Base-by-base conservation (phyloP, 192 early-diverging fungal genomes). In the Podila verticillata region DNA sequence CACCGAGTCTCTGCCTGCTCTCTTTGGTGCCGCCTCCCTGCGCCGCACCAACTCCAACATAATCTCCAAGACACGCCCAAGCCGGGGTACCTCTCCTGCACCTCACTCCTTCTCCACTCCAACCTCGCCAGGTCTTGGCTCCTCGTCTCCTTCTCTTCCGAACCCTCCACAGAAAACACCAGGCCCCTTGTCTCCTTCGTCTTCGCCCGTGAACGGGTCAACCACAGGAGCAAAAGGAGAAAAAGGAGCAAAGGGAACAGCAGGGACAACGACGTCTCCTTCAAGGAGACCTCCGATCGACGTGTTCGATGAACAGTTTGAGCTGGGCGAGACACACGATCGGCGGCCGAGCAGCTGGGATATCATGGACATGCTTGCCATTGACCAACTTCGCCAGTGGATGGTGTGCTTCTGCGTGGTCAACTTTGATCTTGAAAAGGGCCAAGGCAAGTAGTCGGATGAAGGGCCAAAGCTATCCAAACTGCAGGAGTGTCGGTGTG, bases 351-450 rank as follows among this genome's bases (percentile, higher is more conserved):
- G 70, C 30, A 77, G 70, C 31, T 82, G 83, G 80, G 74, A 82
- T 49, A 77, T 78, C 35, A 72, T 82, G 68, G 80, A 82, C 51
- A 73, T 82, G 67, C 28, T 73, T 8, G 81, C 83, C 8, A 84
- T 89, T 20, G 74, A 71, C 28, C 77, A 73, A 49, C 86, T 89
- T 68, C 82, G 88, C 13, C 86, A 89, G 61, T 94, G 93, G 93
- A 83, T 92, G 54, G 70, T 93, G 28, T 88, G 91, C 66, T 92
- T 94, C 82, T 92, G 90, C 51, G 84, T 89, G 22, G 92, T 94
- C 58, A 90, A 94, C 74, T 94, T 94, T 88, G 93, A 94, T 84
- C 86, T 91, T n/a, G 93, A 94, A 83, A 90, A 92, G 59, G 93
- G 93, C 58, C 93, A 90, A 84, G 87, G 87, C 85, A 84, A 82